These are phyloP conservation scores for Exophiala lecanii-corni DNA, from an alignment of 2,329 filamentous ascomycete species.

Conservation along the genomic window DNA sequence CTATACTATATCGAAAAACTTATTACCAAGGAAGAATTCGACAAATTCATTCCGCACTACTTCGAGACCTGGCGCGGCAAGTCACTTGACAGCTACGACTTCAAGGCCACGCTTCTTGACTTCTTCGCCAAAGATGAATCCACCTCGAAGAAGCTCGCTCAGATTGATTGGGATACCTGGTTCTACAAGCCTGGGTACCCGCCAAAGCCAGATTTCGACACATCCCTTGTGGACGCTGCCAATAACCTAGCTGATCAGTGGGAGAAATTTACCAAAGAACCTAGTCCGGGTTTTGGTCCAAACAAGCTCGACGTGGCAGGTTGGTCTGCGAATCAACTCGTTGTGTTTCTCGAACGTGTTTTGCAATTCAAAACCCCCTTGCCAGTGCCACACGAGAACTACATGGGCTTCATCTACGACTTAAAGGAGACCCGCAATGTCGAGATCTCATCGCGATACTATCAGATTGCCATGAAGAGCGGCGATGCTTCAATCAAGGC, in stretches of 20 bases:
- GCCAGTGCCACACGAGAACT: conserved; percentile 58
- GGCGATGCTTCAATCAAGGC: conserved; percentile 65
- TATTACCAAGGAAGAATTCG: conserved; percentile 79
- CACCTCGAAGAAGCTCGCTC: conserved; percentile 56
- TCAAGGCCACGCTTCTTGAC: conserved; percentile 78
- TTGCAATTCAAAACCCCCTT: conserved; percentile 64
- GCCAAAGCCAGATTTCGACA: conserved; percentile 87
- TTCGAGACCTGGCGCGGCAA: conserved; percentile 80
- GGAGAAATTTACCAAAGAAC: conserved; percentile 49
- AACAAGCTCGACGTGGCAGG: conserved; percentile 62
- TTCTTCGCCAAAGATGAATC: conserved; percentile 68
- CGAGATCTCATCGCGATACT: conserved; percentile 77
- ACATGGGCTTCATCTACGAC: conserved; percentile 71
- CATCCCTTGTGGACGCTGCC: conserved; percentile 77
- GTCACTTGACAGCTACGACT: conserved; percentile 89
- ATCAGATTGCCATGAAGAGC: conserved; percentile 71
- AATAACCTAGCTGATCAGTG: conserved; percentile 79
- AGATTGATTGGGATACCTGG: conserved; percentile 83
- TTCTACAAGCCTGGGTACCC: conserved; percentile 88
- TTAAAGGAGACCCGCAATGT: conserved; percentile 74
- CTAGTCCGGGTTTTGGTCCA: conserved; percentile 52
- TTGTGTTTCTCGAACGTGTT: conserved; percentile 82
- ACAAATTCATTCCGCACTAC: conserved; percentile 94
- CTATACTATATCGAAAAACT: conserved; percentile 85
- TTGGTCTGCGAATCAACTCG: conserved; percentile 80